A percentile compares a stretch with the other conserved stretches of the same genome.
Evolutionary conservation across 2,329 filamentous ascomycete species (phyloP).

Genomic region (Colletotrichum plurivorum): DNA sequence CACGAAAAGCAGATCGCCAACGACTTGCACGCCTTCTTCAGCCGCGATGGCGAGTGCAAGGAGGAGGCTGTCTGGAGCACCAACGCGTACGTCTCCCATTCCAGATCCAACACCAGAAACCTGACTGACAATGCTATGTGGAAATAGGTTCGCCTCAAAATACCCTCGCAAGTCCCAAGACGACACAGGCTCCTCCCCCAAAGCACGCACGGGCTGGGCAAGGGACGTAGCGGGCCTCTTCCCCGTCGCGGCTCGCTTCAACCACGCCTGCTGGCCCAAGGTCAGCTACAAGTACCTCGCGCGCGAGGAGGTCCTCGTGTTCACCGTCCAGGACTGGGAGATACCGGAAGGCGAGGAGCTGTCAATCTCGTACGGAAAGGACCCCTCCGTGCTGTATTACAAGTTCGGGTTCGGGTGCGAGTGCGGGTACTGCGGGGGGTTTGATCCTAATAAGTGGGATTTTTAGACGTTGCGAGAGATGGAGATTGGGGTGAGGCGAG

Average conservation of each 20-base stretch:
- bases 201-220: background rate
- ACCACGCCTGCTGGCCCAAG: slow-evolving; percentile 66
- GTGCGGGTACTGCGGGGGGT: slow-evolving; percentile 61
- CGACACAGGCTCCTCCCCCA: background rate
- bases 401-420: slow-evolving; percentile 68
- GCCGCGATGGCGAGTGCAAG: slow-evolving; percentile 46
- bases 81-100: slow-evolving; percentile 58
- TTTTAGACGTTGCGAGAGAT: background rate
- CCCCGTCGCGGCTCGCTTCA: slow-evolving; percentile 68
- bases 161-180: background rate
- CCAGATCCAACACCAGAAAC: too few species aligned
- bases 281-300: slow-evolving; percentile 60
- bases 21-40: slow-evolving; percentile 53
- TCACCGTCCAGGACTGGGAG: slow-evolving; percentile 53
- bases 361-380: slow-evolving; percentile 63
- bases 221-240: slow-evolving; percentile 57
- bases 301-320: slow-evolving; percentile 52
- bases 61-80: slow-evolving; percentile 57
- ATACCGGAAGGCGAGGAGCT: slow-evolving; percentile 63
- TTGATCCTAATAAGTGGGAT: slow-evolving; percentile 21
- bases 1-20: slow-evolving; percentile 51
- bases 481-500: background rate
- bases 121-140: too few species aligned
- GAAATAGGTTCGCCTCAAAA: slow-evolving; percentile 50
- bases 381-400: slow-evolving; percentile 54